Conservation (phyloP, 108 stramenopile genomes). For the Nitzschia sp. region DNA sequence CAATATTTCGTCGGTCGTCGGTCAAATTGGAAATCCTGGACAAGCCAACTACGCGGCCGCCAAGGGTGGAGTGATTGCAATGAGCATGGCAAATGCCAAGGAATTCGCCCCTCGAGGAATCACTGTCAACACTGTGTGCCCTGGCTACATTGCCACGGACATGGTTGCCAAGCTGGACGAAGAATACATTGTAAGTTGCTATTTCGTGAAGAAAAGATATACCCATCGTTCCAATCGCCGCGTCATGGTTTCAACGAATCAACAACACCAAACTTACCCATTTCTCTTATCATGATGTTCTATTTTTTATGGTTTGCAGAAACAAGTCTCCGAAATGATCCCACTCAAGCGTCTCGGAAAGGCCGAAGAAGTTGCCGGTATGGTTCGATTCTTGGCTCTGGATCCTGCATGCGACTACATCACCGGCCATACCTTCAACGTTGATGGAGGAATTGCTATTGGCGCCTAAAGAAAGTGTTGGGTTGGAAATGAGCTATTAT, state of each 20-base stretch:
- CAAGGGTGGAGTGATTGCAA: conserved; percentile 91
- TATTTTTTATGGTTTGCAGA: conserved; percentile 17
- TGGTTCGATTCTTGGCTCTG: conserved; percentile 86
- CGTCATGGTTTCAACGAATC: background rate
- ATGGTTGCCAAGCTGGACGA: conserved; percentile 80
- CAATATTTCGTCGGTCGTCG: conserved; percentile 96
- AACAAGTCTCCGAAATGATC: conserved; percentile 69
- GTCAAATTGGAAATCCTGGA: conserved; percentile 96
- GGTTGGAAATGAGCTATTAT: background rate
- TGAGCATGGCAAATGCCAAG: conserved; percentile 90
- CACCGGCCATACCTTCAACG: conserved; percentile 93
- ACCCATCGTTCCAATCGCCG: background rate
- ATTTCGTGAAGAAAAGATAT: background rate
- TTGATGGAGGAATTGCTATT: conserved; percentile 97
- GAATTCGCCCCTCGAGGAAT: conserved; percentile 83
- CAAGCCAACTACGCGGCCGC: conserved; percentile 96
- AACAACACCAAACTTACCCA: background rate
- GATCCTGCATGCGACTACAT: conserved; percentile 91
- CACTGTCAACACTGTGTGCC: conserved; percentile 86
- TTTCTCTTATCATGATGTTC: background rate
- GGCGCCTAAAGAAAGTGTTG: conserved; percentile 55
- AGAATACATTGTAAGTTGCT: conserved; percentile 46
- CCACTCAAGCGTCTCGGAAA: conserved; percentile 88
- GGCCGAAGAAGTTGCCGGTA: conserved; percentile 88
- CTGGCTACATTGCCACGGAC: conserved; percentile 89